Evolutionary conservation across 2,329 filamentous ascomycete genomes (phyloP).

Genomic region (Knufia petricola): DNA sequence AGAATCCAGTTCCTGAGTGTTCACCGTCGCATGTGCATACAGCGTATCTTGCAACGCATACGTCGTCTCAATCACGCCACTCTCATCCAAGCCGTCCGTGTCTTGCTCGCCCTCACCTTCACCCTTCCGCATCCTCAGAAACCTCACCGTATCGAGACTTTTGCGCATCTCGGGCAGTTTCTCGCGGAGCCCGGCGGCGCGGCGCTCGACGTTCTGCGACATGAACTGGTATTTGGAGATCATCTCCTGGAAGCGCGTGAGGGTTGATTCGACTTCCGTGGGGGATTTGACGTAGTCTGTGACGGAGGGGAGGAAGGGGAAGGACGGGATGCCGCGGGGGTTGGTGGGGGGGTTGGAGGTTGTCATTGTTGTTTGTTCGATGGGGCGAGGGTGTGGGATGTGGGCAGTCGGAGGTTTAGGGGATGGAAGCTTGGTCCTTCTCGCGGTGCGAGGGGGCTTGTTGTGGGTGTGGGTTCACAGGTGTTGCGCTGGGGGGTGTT

Average conservation of each 20-base stretch:
- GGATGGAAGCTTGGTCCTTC: too few species aligned
- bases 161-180: constrained; percentile 97
- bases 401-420: too few species aligned
- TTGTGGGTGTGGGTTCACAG: too few species aligned
- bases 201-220: constrained; percentile 84
- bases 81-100: constrained; percentile 9
- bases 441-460: too few species aligned
- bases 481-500: too few species aligned
- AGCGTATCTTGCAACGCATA: constrained; percentile 97
- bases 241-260: constrained; percentile 39
- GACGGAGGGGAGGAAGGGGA: constrained; percentile 40
- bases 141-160: constrained; percentile 82
- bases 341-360: constrained; percentile 26
- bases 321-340: constrained; percentile 37
- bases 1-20: constrained; percentile 62
- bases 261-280: constrained; percentile 37
- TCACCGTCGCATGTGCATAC: constrained; percentile 76
- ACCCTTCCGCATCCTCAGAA: constrained; percentile 67
- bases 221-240: constrained; percentile 98
- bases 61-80: constrained; percentile 58
- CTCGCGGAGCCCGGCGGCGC: constrained; percentile 71
- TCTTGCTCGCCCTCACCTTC: constrained; percentile 34
- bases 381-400: too few species aligned
- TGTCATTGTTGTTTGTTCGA: neutral
- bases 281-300: constrained; percentile 37